Conservation (phyloP, 345 rosid species). For the Citrus unshiu region DNA sequence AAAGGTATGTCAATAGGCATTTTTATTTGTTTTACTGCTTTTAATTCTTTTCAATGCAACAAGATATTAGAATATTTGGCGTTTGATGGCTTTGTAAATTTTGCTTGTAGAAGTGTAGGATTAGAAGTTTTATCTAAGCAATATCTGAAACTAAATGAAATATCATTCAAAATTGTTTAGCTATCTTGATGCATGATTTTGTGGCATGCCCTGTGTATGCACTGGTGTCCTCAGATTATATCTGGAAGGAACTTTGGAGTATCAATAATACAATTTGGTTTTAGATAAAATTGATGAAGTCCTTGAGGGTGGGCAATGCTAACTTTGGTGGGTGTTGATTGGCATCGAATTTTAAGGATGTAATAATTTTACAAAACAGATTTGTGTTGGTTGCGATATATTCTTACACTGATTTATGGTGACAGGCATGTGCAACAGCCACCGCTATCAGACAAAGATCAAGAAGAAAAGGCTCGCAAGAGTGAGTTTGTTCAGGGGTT, state of each 20-base stretch:
- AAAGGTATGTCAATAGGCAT: constrained; percentile 32
- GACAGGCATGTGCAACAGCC: constrained; percentile 33
- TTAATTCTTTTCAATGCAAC: neutral
- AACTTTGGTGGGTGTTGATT: neutral
- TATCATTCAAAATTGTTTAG: neutral
- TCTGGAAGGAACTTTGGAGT: neutral
- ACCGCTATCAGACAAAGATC: constrained; percentile 41
- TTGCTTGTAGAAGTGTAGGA: neutral
- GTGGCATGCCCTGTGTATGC: neutral
- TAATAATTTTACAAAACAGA: neutral
- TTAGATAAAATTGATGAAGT: neutral
- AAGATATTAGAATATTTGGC: neutral
- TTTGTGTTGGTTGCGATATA: neutral
- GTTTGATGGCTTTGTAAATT: neutral
- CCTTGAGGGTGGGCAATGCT: constrained; percentile 5
- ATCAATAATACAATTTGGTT: neutral
- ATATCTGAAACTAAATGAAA: neutral
- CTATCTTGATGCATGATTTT: neutral
- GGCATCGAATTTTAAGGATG: neutral
- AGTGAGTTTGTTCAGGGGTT: constrained; percentile 49
- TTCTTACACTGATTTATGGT: constrained; percentile 15
- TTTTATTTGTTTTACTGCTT: neutral
- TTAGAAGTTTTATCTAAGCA: neutral
- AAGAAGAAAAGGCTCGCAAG: constrained; percentile 48
- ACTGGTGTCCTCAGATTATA: neutral